Evolutionary conservation across 1,284 basidiomycete species (phyloP).

Genomic region (Ceratobasidium sp.): DNA sequence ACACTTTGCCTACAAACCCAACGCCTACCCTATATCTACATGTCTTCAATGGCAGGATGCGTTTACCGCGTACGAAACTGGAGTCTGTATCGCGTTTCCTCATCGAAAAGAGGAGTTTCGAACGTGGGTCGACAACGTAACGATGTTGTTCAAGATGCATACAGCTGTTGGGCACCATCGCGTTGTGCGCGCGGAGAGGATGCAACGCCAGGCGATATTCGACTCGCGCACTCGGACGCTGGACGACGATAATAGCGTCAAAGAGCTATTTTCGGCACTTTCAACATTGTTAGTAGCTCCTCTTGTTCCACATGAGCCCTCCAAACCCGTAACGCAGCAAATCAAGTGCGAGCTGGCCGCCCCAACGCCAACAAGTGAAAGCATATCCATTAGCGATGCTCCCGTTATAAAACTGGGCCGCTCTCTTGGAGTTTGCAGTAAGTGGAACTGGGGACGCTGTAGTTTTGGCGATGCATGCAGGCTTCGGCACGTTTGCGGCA

Average conservation of each 20-base stretch:
- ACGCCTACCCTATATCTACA: background rate
- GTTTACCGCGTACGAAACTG: background rate
- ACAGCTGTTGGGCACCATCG: background rate
- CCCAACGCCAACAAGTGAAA: too few species aligned
- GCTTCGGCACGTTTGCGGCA: background rate
- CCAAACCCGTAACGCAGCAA: background rate
- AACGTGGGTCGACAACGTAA: background rate
- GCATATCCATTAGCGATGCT: too few species aligned
- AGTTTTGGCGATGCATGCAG: background rate
- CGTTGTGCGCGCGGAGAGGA: background rate
- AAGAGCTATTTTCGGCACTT: background rate
- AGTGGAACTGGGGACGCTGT: background rate
- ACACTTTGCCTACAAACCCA: conserved; percentile 3
- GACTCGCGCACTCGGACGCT: conserved; percentile 1
- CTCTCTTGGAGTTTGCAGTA: background rate
- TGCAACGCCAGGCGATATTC: conserved; percentile 3
- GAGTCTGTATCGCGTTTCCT: conserved; percentile 1
- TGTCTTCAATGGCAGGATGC: background rate
- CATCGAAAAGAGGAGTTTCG: background rate
- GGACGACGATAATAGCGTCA: background rate
- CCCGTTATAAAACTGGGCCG: too few species aligned
- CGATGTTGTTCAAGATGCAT: background rate
- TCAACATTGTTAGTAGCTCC: background rate
- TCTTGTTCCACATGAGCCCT: background rate
- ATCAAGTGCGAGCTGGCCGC: background rate